Evolutionary conservation across 176 grass and related monocot genomes (phyloP).

Genomic region (Rhynchospora breviuscula): DNA sequence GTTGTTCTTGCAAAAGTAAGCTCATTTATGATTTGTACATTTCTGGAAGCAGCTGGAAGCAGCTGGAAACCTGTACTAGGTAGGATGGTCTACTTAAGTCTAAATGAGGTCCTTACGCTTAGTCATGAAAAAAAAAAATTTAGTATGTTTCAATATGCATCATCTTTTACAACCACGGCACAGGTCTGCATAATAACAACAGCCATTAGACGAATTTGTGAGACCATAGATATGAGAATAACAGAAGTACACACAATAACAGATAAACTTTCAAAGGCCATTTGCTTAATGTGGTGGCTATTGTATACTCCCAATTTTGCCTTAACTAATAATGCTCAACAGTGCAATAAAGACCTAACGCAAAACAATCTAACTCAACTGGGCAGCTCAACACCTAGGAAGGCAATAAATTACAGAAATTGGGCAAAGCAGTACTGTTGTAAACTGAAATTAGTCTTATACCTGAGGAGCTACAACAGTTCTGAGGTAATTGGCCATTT

Average conservation of each 20-base stretch:
- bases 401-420: not conserved
- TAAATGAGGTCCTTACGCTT: not conserved
- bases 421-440: not conserved
- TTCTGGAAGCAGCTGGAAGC: not conserved
- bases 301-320: not conserved
- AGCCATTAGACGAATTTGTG: not conserved
- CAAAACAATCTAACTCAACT: not conserved
- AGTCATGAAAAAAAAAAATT: too few relatives aligned
- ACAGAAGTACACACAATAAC: not conserved
- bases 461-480: slow-evolving; percentile 93
- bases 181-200: not conserved
- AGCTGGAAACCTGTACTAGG: not conserved
- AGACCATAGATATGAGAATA: not conserved
- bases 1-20: not conserved
- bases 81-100: not conserved
- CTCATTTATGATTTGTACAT: not conserved
- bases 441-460: slow-evolving; percentile 4
- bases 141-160: not conserved
- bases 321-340: too few relatives aligned
- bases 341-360: too few relatives aligned
- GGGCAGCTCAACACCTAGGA: not conserved
- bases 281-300: not conserved
- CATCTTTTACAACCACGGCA: not conserved
- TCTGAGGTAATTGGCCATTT: slow-evolving; percentile 97
- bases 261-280: not conserved